These are phyloP conservation scores for Sclerotinia borealis DNA, from an alignment of 2,329 filamentous ascomycete genomes.

Conservation along the genomic window DNA sequence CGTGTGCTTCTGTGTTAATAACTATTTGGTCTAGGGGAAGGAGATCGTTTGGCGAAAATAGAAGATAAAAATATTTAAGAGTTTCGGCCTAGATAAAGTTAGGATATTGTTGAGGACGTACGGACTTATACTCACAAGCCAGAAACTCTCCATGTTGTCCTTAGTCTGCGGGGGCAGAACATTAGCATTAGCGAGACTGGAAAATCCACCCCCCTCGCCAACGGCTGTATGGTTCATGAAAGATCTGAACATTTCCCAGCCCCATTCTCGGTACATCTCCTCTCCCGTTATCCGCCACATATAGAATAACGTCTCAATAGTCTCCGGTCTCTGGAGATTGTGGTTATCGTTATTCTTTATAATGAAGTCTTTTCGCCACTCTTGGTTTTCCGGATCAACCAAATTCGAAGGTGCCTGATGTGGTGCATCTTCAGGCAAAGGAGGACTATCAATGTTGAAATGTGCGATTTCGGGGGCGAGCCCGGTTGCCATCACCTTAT, in stretches of 20 bases:
- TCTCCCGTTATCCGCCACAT: conserved; percentile 99
- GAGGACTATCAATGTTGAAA: conserved; percentile 70
- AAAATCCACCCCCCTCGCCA: conserved; percentile 72
- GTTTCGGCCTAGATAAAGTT: conserved; percentile 69
- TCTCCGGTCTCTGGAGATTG: conserved; percentile 93
- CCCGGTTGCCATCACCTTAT: conserved; percentile 81
- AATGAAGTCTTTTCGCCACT: conserved; percentile 72
- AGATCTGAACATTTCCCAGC: conserved; percentile 95
- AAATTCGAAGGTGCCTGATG: conserved; percentile 45
- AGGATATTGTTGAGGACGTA: conserved; percentile 5
- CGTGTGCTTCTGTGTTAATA: conserved; percentile 93
- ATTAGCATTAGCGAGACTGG: conserved; percentile 71
- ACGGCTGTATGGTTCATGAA: conserved; percentile 84
- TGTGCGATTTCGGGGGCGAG: conserved; percentile 93
- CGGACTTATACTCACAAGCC: conserved; percentile 61
- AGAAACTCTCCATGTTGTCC: conserved; percentile 99
- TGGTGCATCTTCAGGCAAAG: conserved; percentile 52
- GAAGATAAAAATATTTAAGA: conserved; percentile 92
- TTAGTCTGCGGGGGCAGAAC: conserved; percentile 59
- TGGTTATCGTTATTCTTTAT: conserved; percentile 81
- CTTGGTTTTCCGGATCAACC: conserved; percentile 46
- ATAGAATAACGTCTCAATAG: conserved; percentile 92
- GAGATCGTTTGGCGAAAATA: conserved; percentile 80
- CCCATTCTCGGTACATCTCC: conserved; percentile 84
- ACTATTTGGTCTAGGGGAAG: conserved; percentile 82